Conservation (phyloP, 2,329 filamentous ascomycete species). For the Hypocreales sp. region DNA sequence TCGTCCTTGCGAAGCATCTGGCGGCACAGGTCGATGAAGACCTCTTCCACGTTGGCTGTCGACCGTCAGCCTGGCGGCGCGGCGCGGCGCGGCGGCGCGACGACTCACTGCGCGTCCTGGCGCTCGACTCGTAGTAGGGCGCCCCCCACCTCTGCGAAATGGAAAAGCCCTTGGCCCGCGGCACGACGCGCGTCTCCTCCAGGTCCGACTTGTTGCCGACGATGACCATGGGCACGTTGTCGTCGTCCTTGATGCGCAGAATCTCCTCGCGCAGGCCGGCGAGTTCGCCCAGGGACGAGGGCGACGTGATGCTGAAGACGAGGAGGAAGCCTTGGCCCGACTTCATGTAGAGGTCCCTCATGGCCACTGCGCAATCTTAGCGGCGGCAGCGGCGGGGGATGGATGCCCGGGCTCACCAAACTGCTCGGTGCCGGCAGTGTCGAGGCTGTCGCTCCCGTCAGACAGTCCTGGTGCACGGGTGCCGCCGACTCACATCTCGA, state of each 20-base stretch:
- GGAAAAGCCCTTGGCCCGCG: conserved; percentile 64
- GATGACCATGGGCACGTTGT: conserved; percentile 73
- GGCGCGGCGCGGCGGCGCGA: neutral
- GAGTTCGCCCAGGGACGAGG: conserved; percentile 70
- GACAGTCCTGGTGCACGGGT: neutral
- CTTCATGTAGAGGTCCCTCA: conserved; percentile 83
- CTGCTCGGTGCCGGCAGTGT: conserved; percentile 84
- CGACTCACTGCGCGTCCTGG: conserved; percentile 51
- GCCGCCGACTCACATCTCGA: conserved; percentile 60
- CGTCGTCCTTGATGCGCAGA: conserved; percentile 78
- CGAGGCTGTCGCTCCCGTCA: conserved; percentile 41
- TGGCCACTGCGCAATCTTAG: conserved; percentile 41
- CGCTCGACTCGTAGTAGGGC: conserved; percentile 84
- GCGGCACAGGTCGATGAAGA: conserved; percentile 70
- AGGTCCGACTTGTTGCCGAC: conserved; percentile 87
- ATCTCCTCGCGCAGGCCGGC: conserved; percentile 76
- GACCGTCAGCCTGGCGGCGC: conserved; percentile 8
- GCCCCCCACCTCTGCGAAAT: conserved; percentile 80
- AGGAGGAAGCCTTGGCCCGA: conserved; percentile 82
- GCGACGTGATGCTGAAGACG: conserved; percentile 81
- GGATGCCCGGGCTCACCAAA: conserved; percentile 44
- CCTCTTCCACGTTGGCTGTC: conserved; percentile 71
- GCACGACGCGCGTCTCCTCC: conserved; percentile 69
- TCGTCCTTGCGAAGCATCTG: conserved; percentile 69
- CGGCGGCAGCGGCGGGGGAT: too few relatives aligned